Evolutionary conservation across 805 yeast species (phyloP).

Genomic region (Debaryomyces castellii): DNA sequence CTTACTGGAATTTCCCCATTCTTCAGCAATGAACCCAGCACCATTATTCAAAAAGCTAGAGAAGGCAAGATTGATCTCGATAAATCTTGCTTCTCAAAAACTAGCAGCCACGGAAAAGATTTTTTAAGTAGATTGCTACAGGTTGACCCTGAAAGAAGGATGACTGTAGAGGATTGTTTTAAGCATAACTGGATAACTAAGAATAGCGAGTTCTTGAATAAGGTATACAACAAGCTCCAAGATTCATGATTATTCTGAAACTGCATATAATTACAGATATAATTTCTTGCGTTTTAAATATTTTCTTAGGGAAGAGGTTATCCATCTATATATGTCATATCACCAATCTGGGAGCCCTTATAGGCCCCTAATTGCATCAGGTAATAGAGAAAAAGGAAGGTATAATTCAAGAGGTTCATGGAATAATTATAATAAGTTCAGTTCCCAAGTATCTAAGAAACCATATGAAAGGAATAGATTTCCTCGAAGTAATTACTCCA

Average conservation of each 20-base stretch:
- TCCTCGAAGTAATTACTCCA: constrained; percentile 3
- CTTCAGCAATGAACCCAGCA: constrained; percentile 38
- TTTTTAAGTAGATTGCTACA: constrained; percentile 43
- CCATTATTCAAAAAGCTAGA: constrained; percentile 42
- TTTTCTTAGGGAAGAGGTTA: not conserved
- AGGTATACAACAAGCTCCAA: constrained; percentile 28
- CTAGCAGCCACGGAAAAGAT: constrained; percentile 43
- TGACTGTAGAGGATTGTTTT: constrained; percentile 39
- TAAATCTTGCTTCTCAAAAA: constrained; percentile 40
- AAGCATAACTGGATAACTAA: constrained; percentile 48
- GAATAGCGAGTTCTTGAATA: constrained; percentile 33
- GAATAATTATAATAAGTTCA: not conserved
- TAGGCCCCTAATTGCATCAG: not conserved
- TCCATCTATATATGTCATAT: not conserved
- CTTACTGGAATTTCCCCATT: constrained; percentile 68
- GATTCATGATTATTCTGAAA: not conserved
- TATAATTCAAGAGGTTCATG: not conserved
- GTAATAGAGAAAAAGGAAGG: not conserved
- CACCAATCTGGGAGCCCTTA: not conserved
- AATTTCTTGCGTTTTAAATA: not conserved
- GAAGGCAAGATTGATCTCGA: constrained; percentile 40
- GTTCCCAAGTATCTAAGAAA: constrained; percentile 4
- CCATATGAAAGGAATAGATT: constrained; percentile 4
- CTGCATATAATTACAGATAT: not conserved
- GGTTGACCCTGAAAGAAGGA: constrained; percentile 37